These are phyloP conservation scores for Neckera pumila DNA, from an alignment of 225 moss, liverwort and hornwort genomes.

Conservation along the genomic window DNA sequence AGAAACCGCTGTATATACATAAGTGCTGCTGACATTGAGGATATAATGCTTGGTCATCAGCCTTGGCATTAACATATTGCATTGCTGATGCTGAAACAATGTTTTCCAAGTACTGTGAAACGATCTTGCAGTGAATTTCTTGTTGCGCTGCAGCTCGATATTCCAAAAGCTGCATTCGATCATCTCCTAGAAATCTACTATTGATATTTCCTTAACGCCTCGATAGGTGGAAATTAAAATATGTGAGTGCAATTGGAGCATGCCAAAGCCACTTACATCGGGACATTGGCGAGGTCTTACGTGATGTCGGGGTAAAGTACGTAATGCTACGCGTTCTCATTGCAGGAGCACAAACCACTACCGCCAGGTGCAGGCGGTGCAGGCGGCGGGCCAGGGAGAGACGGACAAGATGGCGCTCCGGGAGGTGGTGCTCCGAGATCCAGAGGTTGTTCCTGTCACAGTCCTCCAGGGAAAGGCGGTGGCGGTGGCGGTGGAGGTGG, in stretches of 20 bases:
- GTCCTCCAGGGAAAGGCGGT: not conserved
- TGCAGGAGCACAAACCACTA: not conserved
- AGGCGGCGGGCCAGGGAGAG: slow-evolving; percentile 18
- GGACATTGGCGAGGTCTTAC: no score
- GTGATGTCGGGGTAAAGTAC: not conserved
- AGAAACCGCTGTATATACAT: no score
- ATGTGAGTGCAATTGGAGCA: not conserved
- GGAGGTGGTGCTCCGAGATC: not conserved
- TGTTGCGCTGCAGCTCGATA: not conserved
- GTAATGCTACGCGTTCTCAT: not conserved
- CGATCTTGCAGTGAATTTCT: not conserved
- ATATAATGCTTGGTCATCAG: not conserved
- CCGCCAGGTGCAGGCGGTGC: slow-evolving; percentile 31
- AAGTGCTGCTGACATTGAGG: not conserved
- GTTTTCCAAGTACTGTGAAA: not conserved
- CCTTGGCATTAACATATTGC: not conserved
- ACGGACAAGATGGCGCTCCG: slow-evolving; percentile 21
- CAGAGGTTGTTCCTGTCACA: slow-evolving; percentile 17
- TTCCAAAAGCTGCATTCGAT: not conserved
- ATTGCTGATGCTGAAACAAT: not conserved
- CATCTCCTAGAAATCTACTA: not conserved
- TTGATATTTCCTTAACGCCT: not conserved
- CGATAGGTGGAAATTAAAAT: not conserved
- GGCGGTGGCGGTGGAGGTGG: slow-evolving; percentile 2
- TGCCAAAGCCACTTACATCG: not conserved